Evolutionary conservation across 202 grass and related monocot species (phyloP), one percentile per base, ranked within the genome.

Genomic region (Schoenoplectus tabernaemontani): DNA sequence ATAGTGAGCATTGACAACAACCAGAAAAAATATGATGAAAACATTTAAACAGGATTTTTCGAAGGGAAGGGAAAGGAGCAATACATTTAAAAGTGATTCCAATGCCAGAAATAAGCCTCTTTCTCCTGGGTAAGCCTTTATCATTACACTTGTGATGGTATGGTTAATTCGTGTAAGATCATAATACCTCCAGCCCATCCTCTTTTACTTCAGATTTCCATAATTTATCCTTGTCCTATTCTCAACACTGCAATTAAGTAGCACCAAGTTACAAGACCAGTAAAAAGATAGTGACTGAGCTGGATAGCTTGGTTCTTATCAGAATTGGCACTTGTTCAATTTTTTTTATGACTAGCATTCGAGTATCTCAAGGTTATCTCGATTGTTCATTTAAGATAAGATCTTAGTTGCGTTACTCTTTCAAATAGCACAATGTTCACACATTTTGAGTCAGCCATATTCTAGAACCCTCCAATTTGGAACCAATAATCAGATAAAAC

Each of bases 61-160:
- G 23, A 78, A 61, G 76, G 57, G 57, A 44, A 61, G 39, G 54
- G 76, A 78, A 57, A 61, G 12, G 56, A 78, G 76, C 76, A 78
- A 78, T n/a, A 58, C 76, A 4, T 78, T 61, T 58, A 78, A 44
- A 78, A 78, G 76, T 9, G 76, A 78, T 61, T 56, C 76, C 56
- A 28, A 15, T 61, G 50, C 22, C 34, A 58, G 36, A 61, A 78
- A 43, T 60, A 78, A 78, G 13, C 76, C 56, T 43, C 76, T 43
- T 43, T 78, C 76, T 78, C 76, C 56, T 61, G 76, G 76, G 76
- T 78, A 78, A 74, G 70, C 46, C 1, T 74, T 33, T 33, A 74
- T 74, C n/a, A 12, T 74, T 30, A 19, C 13, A 53, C 46, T 74
- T 34, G 26, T 36, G 43, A 7, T 54, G 26, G 68, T 16, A 50